Evolutionary conservation across 257 asterid species (phyloP).

Genomic region (Solanum phureja): DNA sequence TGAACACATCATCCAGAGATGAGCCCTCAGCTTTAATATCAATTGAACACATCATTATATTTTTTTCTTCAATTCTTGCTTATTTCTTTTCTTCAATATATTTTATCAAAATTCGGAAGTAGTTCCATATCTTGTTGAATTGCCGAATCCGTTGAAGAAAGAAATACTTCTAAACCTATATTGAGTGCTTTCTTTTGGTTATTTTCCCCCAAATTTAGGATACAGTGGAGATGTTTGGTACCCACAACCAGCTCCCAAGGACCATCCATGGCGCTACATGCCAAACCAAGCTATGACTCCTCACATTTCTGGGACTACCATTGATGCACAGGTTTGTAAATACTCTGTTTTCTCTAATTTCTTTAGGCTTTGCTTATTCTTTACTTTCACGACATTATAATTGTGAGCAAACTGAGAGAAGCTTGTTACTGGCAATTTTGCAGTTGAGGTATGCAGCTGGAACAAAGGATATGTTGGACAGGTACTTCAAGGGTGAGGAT

Average conservation of each 20-base stretch:
- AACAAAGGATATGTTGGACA: slow-evolving; percentile 86
- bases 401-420: background rate
- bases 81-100: background rate
- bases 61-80: background rate
- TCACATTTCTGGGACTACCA: slow-evolving; percentile 93
- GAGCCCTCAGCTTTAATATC: background rate
- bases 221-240: slow-evolving; percentile 99
- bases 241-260: slow-evolving; percentile 99
- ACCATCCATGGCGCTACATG: slow-evolving; percentile 99
- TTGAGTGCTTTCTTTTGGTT: background rate
- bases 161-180: background rate
- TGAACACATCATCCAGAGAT: background rate
- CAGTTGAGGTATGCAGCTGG: slow-evolving; percentile 96
- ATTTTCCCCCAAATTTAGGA: slow-evolving; percentile 24
- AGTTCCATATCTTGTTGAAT: background rate
- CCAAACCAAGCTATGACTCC: slow-evolving; percentile 99
- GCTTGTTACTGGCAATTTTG: slow-evolving; percentile 1
- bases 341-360: background rate
- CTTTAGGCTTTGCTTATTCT: background rate
- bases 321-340: slow-evolving; percentile 76
- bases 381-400: background rate
- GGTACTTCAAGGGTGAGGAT: slow-evolving; percentile 92
- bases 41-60: background rate
- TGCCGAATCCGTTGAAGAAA: background rate
- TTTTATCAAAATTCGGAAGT: background rate